Evolutionary conservation across 2,329 filamentous ascomycete genomes (phyloP).

Genomic region (Colletotrichum sp.): DNA sequence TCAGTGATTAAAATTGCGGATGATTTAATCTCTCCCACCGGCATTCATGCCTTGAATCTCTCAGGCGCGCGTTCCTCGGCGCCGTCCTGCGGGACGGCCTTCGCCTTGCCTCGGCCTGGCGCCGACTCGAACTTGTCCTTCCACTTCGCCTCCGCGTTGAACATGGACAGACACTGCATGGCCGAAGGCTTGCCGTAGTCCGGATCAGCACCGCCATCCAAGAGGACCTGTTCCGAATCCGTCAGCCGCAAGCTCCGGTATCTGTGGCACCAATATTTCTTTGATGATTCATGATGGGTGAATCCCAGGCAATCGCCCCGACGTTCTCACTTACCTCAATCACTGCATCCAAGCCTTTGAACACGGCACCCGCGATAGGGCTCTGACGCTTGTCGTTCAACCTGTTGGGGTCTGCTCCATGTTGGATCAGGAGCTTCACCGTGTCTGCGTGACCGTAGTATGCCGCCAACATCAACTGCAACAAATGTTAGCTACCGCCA

Average conservation of each 20-base stretch:
- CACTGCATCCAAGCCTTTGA: slow-evolving; percentile 72
- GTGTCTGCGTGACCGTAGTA: slow-evolving; percentile 71
- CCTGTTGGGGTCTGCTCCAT: slow-evolving; percentile 70
- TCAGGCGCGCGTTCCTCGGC: slow-evolving; percentile 8
- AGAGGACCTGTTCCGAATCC: slow-evolving; percentile 39
- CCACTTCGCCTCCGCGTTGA: slow-evolving; percentile 59
- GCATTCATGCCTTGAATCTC: slow-evolving; percentile 6
- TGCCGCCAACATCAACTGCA: slow-evolving; percentile 72
- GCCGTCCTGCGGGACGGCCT: slow-evolving; percentile 15
- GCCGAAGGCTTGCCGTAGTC: slow-evolving; percentile 57
- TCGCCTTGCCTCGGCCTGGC: slow-evolving; percentile 50
- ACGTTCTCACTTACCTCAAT: slow-evolving; percentile 51
- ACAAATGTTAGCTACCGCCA: not conserved
- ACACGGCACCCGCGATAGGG: slow-evolving; percentile 73
- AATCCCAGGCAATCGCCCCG: slow-evolving; percentile 45
- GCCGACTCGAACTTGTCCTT: slow-evolving; percentile 53
- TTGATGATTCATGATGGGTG: not conserved
- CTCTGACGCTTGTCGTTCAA: slow-evolving; percentile 74
- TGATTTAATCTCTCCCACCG: not conserved
- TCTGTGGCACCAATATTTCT: not conserved
- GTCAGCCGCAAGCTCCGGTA: not conserved
- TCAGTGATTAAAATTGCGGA: not conserved
- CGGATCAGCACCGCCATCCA: slow-evolving; percentile 60
- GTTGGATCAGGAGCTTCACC: slow-evolving; percentile 63
- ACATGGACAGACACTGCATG: slow-evolving; percentile 53